Evolutionary conservation across 1,139 yeast genomes (phyloP).

Genomic region (Diutina siamensis): DNA sequence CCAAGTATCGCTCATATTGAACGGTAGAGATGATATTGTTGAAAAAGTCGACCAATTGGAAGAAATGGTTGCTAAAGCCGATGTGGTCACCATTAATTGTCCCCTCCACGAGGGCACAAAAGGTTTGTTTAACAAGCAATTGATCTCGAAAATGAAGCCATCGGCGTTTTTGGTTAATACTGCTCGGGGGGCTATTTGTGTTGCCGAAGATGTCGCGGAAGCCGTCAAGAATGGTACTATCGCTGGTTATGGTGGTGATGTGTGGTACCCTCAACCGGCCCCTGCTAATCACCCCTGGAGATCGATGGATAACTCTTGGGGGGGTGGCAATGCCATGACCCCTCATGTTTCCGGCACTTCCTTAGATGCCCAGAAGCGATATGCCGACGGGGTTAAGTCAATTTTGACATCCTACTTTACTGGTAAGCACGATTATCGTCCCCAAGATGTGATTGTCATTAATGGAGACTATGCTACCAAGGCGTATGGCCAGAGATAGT

Average conservation of each 20-base stretch:
- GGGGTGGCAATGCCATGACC: conserved; percentile 73
- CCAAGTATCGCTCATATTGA: conserved; percentile 26
- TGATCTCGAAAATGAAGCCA: conserved; percentile 61
- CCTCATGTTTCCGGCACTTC: conserved; percentile 78
- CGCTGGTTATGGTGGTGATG: conserved; percentile 78
- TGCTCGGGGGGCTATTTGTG: conserved; percentile 75
- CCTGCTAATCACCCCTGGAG: conserved; percentile 73
- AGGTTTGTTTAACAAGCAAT: conserved; percentile 57
- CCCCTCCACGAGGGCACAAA: conserved; percentile 64
- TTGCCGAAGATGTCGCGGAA: conserved; percentile 62
- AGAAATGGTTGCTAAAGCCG: conserved; percentile 58
- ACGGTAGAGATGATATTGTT: conserved; percentile 29
- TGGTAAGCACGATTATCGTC: conserved; percentile 54
- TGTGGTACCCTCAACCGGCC: conserved; percentile 76
- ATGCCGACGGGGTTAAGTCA: conserved; percentile 55
- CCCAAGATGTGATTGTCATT: conserved; percentile 62
- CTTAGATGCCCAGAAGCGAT: conserved; percentile 68
- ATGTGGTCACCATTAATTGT: conserved; percentile 67
- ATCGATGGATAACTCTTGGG: conserved; percentile 48
- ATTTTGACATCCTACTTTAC: conserved; percentile 55
- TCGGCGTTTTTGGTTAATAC: conserved; percentile 76
- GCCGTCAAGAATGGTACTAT: conserved; percentile 61
- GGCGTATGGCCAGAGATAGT: conserved; percentile 49
- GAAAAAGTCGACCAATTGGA: conserved; percentile 54
- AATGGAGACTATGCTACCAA: conserved; percentile 66